These are phyloP conservation scores for Penicillium atrosanguineum DNA, from an alignment of 495 filamentous ascomycete species.

Conservation along the genomic window DNA sequence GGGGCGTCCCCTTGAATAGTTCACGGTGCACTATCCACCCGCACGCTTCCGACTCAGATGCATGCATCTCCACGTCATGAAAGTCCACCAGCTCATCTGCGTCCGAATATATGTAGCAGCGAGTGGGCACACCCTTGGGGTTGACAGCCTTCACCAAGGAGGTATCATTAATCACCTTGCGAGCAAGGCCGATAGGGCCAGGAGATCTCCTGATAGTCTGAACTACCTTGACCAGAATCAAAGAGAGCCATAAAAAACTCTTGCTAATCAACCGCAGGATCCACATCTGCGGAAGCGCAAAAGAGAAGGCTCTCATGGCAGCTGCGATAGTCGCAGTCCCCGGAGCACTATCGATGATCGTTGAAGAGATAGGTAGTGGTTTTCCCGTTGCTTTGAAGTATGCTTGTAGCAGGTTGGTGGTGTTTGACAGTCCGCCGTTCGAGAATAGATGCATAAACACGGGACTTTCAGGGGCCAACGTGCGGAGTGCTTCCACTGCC, in stretches of 20 bases:
- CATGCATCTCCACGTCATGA: constrained; percentile 43
- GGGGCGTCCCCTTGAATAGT: constrained; percentile 36
- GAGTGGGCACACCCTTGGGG: constrained; percentile 11
- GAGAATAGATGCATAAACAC: constrained; percentile 45
- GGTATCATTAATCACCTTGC: constrained; percentile 30
- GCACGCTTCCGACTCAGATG: constrained; percentile 31
- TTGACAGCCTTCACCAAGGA: constrained; percentile 24
- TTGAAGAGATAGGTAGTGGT: constrained; percentile 32
- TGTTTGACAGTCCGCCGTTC: constrained; percentile 39
- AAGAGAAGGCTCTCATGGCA: constrained; percentile 36
- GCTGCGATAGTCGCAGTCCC: constrained; percentile 29
- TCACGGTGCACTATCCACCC: constrained; percentile 39
- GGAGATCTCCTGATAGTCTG: constrained; percentile 13
- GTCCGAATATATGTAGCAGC: constrained; percentile 49
- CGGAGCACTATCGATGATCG: constrained; percentile 44
- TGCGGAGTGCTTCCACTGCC: constrained; percentile 35
- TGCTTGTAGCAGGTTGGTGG: constrained; percentile 29
- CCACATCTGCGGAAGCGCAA: constrained; percentile 31
- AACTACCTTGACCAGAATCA: constrained; percentile 16
- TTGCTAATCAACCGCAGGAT: constrained; percentile 32
- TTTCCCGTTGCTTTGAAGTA: constrained; percentile 32
- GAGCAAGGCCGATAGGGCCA: constrained; percentile 27
- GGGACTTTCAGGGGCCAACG: constrained; percentile 21
- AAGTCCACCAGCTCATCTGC: constrained; percentile 39
- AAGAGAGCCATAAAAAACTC: constrained; percentile 21